Base-by-base conservation (phyloP, 2,329 filamentous ascomycete genomes). In the Dactylellina parvicollis region DNA sequence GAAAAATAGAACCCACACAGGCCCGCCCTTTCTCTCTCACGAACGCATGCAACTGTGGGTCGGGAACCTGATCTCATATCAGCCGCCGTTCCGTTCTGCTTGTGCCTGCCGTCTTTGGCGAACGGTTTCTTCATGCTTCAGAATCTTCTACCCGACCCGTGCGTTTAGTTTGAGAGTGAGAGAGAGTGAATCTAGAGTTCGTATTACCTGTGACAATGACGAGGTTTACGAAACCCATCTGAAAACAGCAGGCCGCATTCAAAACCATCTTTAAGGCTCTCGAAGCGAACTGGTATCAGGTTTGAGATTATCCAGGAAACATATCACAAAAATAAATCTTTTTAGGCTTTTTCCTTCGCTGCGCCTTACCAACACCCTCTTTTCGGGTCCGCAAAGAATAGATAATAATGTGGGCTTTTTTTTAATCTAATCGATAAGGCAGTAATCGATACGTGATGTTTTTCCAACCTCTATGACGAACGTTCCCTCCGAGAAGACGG, bases 71-170 rank as follows among this genome's bases (percentile, higher is more conserved):
- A 62, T 69, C 54, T 69, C 46, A 61, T 70, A n/a, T 70, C 66
- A 62, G 57, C 66, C 66, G 66, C 66, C 66, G 56, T 71, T 65
- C 52, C 59, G 47, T 54, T 34, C 57, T 65, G 64, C 47, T 57
- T 60, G 42, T 54, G 67, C 67, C 59, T 72, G 67, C 67, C 67
- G 67, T 72, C 59, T 72, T 64, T 72, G 67, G 67, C 67, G 67
- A 72, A 64, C 50, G 59, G 34, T 59, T 52, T 52, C 22, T 56
- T 52, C 32, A 50, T 44, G 30, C 57, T 59, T 56, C 32, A 67
- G 52, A 67, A 56, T 40, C 52, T 42, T 56, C 26, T 59, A 67
- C 46, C 62, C 62, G 62, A 67, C 62, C 52, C 62, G 62, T 67
- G 62, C 54, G 34, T 38, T 57, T 32, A 10, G 20, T 18, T 20